These are phyloP conservation scores for Juglanconis juglandina DNA, from an alignment of 2,329 filamentous ascomycete species.

Conservation along the genomic window DNA sequence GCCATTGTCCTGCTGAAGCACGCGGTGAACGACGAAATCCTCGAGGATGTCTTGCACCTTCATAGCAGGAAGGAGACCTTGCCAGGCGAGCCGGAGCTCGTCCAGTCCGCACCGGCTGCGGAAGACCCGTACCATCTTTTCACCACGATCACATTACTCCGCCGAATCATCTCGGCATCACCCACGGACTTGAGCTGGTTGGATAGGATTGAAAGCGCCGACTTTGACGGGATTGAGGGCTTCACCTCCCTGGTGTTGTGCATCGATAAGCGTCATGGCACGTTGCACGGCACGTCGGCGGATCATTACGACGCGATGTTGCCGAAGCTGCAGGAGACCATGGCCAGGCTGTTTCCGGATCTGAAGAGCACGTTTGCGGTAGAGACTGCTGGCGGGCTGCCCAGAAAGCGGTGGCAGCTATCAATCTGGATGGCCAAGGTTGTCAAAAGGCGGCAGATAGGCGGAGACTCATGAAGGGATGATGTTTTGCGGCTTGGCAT, in stretches of 20 bases:
- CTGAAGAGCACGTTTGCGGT: constrained; percentile 7
- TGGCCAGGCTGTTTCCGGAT: constrained; percentile 12
- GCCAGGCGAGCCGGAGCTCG: background rate
- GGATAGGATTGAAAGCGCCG: constrained; percentile 9
- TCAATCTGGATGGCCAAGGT: constrained; percentile 14
- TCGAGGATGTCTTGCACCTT: constrained; percentile 14
- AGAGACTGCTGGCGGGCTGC: background rate
- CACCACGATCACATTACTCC: constrained; percentile 5
- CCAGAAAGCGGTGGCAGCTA: constrained; percentile 14
- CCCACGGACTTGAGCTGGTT: constrained; percentile 8
- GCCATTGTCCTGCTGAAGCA: constrained; percentile 9
- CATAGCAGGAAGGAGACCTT: background rate
- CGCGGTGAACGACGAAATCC: constrained; percentile 16
- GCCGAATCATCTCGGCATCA: constrained; percentile 9
- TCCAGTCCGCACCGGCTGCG: background rate
- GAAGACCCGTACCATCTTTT: constrained; percentile 13
- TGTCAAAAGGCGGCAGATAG: constrained; percentile 9
- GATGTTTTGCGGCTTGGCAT: background rate
- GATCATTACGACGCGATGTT: constrained; percentile 15
- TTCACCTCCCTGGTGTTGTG: constrained; percentile 15
- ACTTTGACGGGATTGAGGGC: constrained; percentile 16
- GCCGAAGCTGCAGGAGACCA: constrained; percentile 14
- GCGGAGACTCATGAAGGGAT: background rate
- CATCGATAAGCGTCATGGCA: constrained; percentile 9
- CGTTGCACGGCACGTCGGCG: constrained; percentile 6